Evolutionary conservation across 202 grass and related monocot species (phyloP), one percentile per base, ranked within the genome.

Genomic region (Hordeum pubiflorum): DNA sequence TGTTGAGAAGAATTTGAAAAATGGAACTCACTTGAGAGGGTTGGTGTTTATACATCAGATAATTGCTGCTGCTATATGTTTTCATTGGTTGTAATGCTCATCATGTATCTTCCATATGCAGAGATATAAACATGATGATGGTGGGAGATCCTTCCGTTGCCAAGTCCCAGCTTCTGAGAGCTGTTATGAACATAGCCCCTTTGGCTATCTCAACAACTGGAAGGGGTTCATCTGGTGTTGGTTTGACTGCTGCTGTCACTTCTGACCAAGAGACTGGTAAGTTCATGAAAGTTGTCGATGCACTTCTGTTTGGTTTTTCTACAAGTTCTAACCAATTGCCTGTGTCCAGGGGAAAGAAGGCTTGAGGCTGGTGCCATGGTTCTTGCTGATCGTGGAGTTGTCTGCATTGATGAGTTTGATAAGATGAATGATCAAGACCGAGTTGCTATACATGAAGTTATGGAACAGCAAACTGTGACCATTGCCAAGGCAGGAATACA

Each of bases 61-160:
- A 20, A 85, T 55, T 91, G 12, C 74, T 58, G 20, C 29, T 81
- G n/a, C 17, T 29, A 58, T 11, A 78, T 58, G 18, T 67, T 86
- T 69, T 80, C 26, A 54, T 48, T 87, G 11, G 36, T 59, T 81
- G 17, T 12, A 21, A 26, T 67, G 61, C 39, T 36, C 24, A 67
- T 39, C 22, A 10, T 57, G 4, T 52, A 44, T 83, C 24, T 77
- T 88, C 27, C 22, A 32, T 58, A 11, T 88, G 38, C 80, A 98
- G 96, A 77, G 96, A 98, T 88, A 90, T 98, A 90, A 98, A 98
- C 78, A 98, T 98, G 96, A 98, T 98, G 96, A 98, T 98, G 92
- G 96, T 95, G 29, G 96, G 96, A 75, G 92, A 98, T 87, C 92
- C 96, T 84, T 98, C 92, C 21, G 95, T 98, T 83, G 96, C 96